Percentiles rank a stretch among this genome's conserved stretches.
Evolutionary conservation across 1,284 basidiomycete genomes (phyloP).

Genomic region (Pascua guehoae): DNA sequence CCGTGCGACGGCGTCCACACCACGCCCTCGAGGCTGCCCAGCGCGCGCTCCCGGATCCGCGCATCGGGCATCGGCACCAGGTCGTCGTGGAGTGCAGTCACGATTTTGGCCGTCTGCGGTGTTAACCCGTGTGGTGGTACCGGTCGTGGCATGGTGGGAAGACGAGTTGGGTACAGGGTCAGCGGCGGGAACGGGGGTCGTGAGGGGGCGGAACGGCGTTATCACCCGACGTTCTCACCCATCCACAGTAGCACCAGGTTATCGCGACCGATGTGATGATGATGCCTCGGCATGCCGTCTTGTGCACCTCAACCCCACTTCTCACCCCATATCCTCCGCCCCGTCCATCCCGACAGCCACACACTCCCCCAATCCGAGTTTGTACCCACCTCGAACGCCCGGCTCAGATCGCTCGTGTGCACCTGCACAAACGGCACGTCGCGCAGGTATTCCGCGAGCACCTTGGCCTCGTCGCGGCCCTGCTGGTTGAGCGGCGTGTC

Average conservation of each 20-base stretch:
- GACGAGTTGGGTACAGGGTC: neutral
- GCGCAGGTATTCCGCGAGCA: constrained; percentile 25
- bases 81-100: constrained; percentile 21
- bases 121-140: neutral
- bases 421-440: constrained; percentile 27
- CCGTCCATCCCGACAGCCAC: neutral
- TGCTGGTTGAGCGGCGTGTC: constrained; percentile 44
- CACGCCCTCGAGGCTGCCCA: constrained; percentile 37
- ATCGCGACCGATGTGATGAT: too few relatives aligned
- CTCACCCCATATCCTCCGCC: neutral
- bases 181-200: neutral
- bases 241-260: too few relatives aligned
- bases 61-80: constrained; percentile 19
- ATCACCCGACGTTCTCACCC: too few relatives aligned
- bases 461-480: constrained; percentile 32
- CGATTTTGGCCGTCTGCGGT: constrained; percentile 37
- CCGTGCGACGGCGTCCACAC: constrained; percentile 21
- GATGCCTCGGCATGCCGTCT: too few relatives aligned
- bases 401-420: constrained; percentile 28
- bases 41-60: constrained; percentile 30
- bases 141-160: neutral
- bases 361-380: neutral
- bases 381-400: constrained; percentile 39
- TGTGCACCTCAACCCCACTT: too few relatives aligned
- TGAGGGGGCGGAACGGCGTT: too few relatives aligned